Evolutionary conservation across 1,139 yeast species (phyloP).

Genomic region (Saccharomyces hybrid): DNA sequence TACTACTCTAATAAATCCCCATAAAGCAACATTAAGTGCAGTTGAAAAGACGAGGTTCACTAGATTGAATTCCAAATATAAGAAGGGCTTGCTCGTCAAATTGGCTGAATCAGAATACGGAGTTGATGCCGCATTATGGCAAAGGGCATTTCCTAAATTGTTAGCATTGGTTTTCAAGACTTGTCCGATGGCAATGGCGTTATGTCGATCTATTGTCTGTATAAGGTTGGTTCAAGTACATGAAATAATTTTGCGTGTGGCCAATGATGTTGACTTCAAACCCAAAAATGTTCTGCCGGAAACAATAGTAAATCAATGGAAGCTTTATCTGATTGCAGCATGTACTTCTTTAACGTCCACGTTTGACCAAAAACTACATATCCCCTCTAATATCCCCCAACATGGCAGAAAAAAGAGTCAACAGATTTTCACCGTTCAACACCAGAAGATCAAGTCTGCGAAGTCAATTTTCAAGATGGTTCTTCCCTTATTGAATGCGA

Average conservation of each 20-base stretch:
- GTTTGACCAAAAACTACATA: conserved; percentile 68
- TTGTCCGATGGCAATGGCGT: conserved; percentile 90
- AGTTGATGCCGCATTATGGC: conserved; percentile 93
- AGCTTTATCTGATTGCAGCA: conserved; percentile 79
- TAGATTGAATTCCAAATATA: conserved; percentile 42
- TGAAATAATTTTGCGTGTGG: conserved; percentile 60
- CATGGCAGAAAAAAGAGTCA: conserved; percentile 53
- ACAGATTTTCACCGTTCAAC: conserved; percentile 74
- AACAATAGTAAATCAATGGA: conserved; percentile 78
- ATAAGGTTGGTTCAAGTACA: conserved; percentile 66
- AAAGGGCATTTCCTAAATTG: conserved; percentile 73
- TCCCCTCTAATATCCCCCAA: conserved; percentile 37
- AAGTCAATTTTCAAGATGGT: conserved; percentile 85
- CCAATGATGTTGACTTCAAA: conserved; percentile 37
- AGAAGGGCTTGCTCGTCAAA: too few relatives aligned
- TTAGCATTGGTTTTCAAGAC: conserved; percentile 64
- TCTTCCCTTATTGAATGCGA: conserved; percentile 64
- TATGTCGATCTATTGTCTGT: conserved; percentile 89
- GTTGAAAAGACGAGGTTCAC: conserved; percentile 73
- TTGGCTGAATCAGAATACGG: conserved; percentile 90
- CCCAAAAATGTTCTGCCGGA: conserved; percentile 53
- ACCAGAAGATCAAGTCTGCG: conserved; percentile 89
- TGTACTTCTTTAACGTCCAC: conserved; percentile 89
- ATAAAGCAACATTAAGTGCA: conserved; percentile 52
- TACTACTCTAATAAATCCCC: conserved; percentile 52